These are phyloP conservation scores for Colletotrichum sp. DNA, from an alignment of 2,329 filamentous ascomycete species.

Conservation along the genomic window DNA sequence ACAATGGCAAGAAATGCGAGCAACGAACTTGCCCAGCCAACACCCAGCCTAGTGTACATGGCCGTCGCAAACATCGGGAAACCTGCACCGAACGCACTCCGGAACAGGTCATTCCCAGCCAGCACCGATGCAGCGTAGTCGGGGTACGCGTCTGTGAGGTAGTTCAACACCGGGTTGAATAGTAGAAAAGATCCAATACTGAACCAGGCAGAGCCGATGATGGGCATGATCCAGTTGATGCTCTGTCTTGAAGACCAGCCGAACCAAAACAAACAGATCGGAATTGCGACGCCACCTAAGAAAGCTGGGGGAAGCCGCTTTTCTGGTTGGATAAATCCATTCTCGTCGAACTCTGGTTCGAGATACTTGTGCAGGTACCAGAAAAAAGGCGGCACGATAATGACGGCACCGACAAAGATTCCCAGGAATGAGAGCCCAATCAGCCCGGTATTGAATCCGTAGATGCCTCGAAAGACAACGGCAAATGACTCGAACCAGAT, in stretches of 20 bases:
- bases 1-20: neutral
- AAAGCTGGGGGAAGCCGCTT: slow-evolving; percentile 23
- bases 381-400: slow-evolving; percentile 47
- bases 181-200: slow-evolving; percentile 54
- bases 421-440: slow-evolving; percentile 65
- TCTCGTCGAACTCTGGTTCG: slow-evolving; percentile 21
- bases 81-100: slow-evolving; percentile 13
- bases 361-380: slow-evolving; percentile 15
- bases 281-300: slow-evolving; percentile 66
- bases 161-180: slow-evolving; percentile 25
- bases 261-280: slow-evolving; percentile 73
- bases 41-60: slow-evolving; percentile 23
- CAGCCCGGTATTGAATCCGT: slow-evolving; percentile 59
- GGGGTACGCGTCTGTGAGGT: slow-evolving; percentile 24
- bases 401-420: slow-evolving; percentile 61
- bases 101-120: slow-evolving; percentile 23
- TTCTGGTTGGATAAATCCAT: slow-evolving; percentile 22
- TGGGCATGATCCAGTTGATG: slow-evolving; percentile 64
- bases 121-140: slow-evolving; percentile 23
- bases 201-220: slow-evolving; percentile 61
- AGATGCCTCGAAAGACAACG: slow-evolving; percentile 35
- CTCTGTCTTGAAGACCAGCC: slow-evolving; percentile 69
- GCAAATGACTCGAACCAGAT: slow-evolving; percentile 66
- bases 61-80: slow-evolving; percentile 20
- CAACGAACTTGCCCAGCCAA: slow-evolving; percentile 21